Evolutionary conservation across 2,329 filamentous ascomycete species (phyloP), one percentile per base, ranked within the genome.

Genomic region (Rosellinia necatrix): DNA sequence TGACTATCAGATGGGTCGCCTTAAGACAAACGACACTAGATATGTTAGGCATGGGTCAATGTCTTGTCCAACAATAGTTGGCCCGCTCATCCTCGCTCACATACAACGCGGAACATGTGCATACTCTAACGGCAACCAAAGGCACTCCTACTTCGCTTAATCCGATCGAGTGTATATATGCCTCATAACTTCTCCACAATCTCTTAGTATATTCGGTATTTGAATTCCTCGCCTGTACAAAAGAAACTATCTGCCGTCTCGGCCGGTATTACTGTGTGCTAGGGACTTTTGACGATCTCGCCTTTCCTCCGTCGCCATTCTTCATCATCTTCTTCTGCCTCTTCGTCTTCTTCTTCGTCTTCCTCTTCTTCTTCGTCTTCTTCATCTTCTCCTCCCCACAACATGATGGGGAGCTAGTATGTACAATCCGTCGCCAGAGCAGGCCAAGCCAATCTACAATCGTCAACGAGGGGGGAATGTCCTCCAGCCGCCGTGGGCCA

Each of bases 211-310:
- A 13, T 21, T 29, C 30, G 47, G 25, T 54, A 55, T 49, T 52
- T 40, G 27, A 34, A 40, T 50, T 56, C 32, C 42, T 56, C 19
- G 47, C 40, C 53, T 58, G 54, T 62, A 68, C 64, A 68, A 67
- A 68, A 52, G 63, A 62, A 56, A 62, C 53, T 56, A 47, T 58
- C 6, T 60, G 64, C 65, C 63, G 65, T 57, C 61, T 47, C 47
- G 64, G 66, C 65, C 59, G 49, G 58, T 66, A 68, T 67, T 68
- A 67, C 60, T 62, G 53, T 43, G 48, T 49, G 46, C 25, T 48
- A 29, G 17, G 44, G 41, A 37, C 60, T 30, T 35, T 32, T 29
- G 38, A 42, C 38, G 52, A 32, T 15, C 25, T 10, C 24, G 22
- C 42, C 55, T 19, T 47, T 17, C 25, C 13, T 35, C 10, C 24